These are phyloP conservation scores for Mucuna pruriens DNA, from an alignment of 306 rosid species.

Conservation along the genomic window DNA sequence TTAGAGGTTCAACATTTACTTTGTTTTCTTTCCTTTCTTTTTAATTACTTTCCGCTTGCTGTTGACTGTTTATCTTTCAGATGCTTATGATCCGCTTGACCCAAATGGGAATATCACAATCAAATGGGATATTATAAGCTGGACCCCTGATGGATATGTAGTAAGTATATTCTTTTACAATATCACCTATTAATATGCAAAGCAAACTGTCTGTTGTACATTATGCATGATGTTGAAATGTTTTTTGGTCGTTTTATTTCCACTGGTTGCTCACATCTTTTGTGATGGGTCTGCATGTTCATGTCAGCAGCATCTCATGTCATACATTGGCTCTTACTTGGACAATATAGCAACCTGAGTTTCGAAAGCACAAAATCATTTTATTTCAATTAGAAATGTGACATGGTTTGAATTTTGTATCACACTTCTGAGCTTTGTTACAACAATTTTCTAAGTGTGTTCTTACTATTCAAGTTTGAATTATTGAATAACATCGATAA, in stretches of 20 bases:
- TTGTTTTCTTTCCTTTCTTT: neutral
- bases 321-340: neutral
- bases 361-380: neutral
- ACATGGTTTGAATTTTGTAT: neutral
- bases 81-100: conserved; percentile 83
- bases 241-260: conserved; percentile 12
- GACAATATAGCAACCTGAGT: neutral
- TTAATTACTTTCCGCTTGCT: neutral
- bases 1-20: neutral
- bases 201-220: conserved; percentile 1
- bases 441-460: neutral
- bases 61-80: conserved; percentile 47
- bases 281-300: conserved; percentile 19
- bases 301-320: conserved; percentile 3
- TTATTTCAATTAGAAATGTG: conserved; percentile 17
- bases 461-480: neutral
- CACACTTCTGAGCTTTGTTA: neutral
- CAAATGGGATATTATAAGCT: conserved; percentile 79
- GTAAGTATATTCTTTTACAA: conserved; percentile 53
- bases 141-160: conserved; percentile 86
- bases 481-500: neutral
- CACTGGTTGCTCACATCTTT: neutral
- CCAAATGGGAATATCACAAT: conserved; percentile 84
- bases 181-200: neutral
- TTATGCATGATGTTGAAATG: neutral